These are phyloP conservation scores for Lolium rigidum DNA, from an alignment of 176 grass and related monocot genomes.

Conservation along the genomic window DNA sequence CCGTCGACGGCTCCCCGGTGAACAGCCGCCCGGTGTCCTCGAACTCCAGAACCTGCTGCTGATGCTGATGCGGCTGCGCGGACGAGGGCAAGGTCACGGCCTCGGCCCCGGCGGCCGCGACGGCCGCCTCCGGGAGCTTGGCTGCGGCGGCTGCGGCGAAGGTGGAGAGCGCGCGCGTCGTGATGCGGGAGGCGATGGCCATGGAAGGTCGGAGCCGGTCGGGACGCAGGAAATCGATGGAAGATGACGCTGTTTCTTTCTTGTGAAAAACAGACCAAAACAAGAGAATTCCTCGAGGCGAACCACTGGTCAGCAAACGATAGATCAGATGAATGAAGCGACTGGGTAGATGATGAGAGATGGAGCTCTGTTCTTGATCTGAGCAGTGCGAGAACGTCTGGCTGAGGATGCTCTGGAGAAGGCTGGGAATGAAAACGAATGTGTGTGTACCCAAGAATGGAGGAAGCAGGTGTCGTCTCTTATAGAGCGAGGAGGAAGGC, in stretches of 20 bases:
- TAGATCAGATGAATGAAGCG: too few species aligned
- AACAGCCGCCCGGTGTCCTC: constrained; percentile 69
- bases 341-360: not conserved
- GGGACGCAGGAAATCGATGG: not conserved
- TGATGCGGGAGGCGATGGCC: constrained; percentile 60
- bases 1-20: constrained; percentile 55
- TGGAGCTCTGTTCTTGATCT: constrained; percentile 28
- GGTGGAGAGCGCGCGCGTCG: constrained; percentile 50
- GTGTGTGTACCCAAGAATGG: constrained; percentile 41
- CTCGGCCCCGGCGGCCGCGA: constrained; percentile 39
- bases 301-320: not conserved
- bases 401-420: too few species aligned
- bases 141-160: constrained; percentile 55
- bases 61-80: not conserved
- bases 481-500: not conserved
- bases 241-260: not conserved
- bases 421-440: constrained; percentile 26
- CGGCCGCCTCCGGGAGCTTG: constrained; percentile 60
- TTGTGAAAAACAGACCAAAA: not conserved
- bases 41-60: constrained; percentile 43
- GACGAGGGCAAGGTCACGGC: constrained; percentile 13
- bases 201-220: constrained; percentile 44
- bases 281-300: not conserved
- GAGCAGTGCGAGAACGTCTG: not conserved
- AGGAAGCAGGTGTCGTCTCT: constrained; percentile 15